These are phyloP conservation scores for Wickerhamiella pararugosa DNA, from an alignment of 1,139 yeast species.

Conservation along the genomic window DNA sequence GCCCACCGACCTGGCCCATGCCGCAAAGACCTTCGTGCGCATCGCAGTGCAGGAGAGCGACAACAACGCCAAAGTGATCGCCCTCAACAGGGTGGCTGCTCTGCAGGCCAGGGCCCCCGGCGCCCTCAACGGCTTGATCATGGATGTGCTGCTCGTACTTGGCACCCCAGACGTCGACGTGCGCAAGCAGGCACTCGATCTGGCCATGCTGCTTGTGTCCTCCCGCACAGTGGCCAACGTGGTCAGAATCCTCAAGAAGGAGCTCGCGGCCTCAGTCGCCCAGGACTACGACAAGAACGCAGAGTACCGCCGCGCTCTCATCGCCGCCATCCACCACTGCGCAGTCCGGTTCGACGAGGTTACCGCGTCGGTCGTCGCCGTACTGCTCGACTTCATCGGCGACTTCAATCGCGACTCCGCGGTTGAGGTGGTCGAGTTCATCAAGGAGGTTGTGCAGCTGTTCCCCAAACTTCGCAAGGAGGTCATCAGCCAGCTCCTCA, in stretches of 20 bases:
- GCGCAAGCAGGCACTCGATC: slow-evolving; percentile 72
- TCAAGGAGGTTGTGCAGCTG: slow-evolving; percentile 86
- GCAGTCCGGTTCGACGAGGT: slow-evolving; percentile 84
- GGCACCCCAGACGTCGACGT: slow-evolving; percentile 84
- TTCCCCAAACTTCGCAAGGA: slow-evolving; percentile 66
- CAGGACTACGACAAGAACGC: slow-evolving; percentile 55
- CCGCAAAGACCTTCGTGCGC: slow-evolving; percentile 75
- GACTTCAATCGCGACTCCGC: slow-evolving; percentile 67
- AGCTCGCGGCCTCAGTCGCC: slow-evolving; percentile 53
- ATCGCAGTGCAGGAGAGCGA: slow-evolving; percentile 86
- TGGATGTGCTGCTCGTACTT: slow-evolving; percentile 76
- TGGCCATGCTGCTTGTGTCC: slow-evolving; percentile 64
- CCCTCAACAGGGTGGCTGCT: slow-evolving; percentile 71
- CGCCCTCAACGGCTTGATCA: slow-evolving; percentile 64
- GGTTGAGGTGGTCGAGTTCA: slow-evolving; percentile 71
- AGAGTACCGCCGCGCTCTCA: slow-evolving; percentile 80
- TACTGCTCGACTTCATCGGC: slow-evolving; percentile 71
- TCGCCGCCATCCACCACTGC: slow-evolving; percentile 76
- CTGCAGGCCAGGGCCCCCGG: slow-evolving; percentile 69
- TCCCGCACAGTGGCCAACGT: slow-evolving; percentile 91
- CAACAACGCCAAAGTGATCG: slow-evolving; percentile 83
- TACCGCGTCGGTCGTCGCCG: slow-evolving; percentile 79
- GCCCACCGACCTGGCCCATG: slow-evolving; percentile 55
- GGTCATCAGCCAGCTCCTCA: slow-evolving; percentile 50
- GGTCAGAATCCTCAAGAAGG: slow-evolving; percentile 80